These are phyloP conservation scores for Aspergillus indologenus DNA, from an alignment of 495 filamentous ascomycete genomes.

Conservation along the genomic window DNA sequence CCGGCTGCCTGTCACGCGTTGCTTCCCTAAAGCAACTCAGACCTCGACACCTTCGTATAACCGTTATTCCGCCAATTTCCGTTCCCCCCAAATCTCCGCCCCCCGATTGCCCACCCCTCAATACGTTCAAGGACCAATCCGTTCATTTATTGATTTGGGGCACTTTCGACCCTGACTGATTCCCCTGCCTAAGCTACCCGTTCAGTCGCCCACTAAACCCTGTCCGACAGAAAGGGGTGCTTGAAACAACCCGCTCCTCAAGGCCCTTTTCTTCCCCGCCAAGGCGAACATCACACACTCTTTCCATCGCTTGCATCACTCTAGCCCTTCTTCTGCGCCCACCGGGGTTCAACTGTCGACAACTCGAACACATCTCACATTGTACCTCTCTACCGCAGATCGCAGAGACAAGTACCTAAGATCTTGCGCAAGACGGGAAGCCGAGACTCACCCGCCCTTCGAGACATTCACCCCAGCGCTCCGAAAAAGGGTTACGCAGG, in stretches of 20 bases:
- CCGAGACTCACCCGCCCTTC: neutral
- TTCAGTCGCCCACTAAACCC: conserved; percentile 15
- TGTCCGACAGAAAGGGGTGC: conserved; percentile 19
- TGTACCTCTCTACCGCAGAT: neutral
- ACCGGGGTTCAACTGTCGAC: neutral
- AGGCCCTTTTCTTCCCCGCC: conserved; percentile 19
- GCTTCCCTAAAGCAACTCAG: neutral
- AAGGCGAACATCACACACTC: conserved; percentile 10
- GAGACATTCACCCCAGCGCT: neutral
- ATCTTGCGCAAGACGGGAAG: neutral
- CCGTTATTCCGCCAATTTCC: neutral
- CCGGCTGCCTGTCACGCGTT: neutral
- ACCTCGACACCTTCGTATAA: conserved; percentile 7
- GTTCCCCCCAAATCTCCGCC: conserved; percentile 6
- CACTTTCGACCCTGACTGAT: conserved; percentile 4
- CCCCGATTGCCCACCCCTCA: neutral
- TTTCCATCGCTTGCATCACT: conserved; percentile 11
- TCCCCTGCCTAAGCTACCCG: conserved; percentile 5
- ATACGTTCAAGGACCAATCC: neutral
- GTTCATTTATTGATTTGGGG: conserved; percentile 1
- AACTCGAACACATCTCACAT: neutral
- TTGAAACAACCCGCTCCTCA: conserved; percentile 21
- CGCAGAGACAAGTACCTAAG: neutral
- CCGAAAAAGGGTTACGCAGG: conserved; percentile 42
- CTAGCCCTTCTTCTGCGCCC: conserved; percentile 9